Percentiles rank a stretch among this genome's conserved stretches.
phyloP scores from a whole-genome alignment of 805 yeast genomes.

The Candida schatavii region DNA sequence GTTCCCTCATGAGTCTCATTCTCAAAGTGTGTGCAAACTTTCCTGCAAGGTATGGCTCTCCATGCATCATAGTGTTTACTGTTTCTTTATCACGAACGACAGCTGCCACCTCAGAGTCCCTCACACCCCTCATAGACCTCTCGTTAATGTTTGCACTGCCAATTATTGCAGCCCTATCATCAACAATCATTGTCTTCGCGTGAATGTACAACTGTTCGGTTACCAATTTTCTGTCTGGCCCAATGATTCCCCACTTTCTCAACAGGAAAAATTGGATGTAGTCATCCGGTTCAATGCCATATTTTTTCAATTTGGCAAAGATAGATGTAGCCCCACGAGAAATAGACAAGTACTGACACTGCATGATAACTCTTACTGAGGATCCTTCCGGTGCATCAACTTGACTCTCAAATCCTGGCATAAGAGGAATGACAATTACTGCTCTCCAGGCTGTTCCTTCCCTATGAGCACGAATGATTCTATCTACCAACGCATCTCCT shows the following conservation, averaged over 20 bases:
- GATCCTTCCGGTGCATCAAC: constrained; percentile 94
- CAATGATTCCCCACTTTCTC: constrained; percentile 94
- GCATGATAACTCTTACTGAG: constrained; percentile 93
- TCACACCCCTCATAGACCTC: constrained; percentile 87
- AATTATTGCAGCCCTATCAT: constrained; percentile 88
- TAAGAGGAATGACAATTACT: constrained; percentile 83
- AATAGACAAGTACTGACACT: constrained; percentile 91
- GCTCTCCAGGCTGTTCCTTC: constrained; percentile 85
- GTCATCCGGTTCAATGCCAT: constrained; percentile 85
- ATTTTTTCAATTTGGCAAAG: constrained; percentile 71
- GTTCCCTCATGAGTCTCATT: constrained; percentile 93
- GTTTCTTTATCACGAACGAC: constrained; percentile 80
- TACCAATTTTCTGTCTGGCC: constrained; percentile 66
- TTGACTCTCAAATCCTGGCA: constrained; percentile 96
- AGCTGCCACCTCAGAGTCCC: constrained; percentile 95
- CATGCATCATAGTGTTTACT: constrained; percentile 73
- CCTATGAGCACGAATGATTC: constrained; percentile 84
- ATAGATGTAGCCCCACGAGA: constrained; percentile 87
- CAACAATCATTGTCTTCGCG: constrained; percentile 88
- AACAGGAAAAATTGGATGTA: constrained; percentile 89
- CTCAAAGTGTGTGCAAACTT: constrained; percentile 87
- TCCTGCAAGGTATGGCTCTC: constrained; percentile 75
- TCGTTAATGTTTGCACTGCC: constrained; percentile 98
- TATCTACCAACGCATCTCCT: constrained; percentile 96
- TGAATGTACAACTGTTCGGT: constrained; percentile 94